Conservation (phyloP, 495 filamentous ascomycete genomes). For the Terfezia claveryi region DNA sequence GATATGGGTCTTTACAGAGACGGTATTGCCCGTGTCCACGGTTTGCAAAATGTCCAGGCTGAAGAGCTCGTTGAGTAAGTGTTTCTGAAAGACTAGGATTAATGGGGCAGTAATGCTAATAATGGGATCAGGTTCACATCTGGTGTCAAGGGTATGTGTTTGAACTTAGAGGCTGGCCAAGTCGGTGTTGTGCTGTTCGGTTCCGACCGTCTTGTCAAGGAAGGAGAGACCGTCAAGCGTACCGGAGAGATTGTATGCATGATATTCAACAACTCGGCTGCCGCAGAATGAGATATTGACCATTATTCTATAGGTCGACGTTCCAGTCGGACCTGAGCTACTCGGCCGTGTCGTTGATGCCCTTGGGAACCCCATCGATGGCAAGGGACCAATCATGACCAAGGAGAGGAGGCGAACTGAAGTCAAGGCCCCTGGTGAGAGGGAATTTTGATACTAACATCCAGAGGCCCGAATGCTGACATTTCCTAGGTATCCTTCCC, state of each 20-base stretch:
- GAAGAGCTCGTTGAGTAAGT: slow-evolving; percentile 99
- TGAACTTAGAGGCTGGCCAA: slow-evolving; percentile 99
- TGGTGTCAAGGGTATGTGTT: slow-evolving; percentile 99
- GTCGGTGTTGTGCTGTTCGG: slow-evolving; percentile 99
- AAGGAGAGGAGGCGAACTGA: slow-evolving; percentile 87
- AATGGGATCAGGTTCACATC: slow-evolving; percentile 66
- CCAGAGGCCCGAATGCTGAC: neutral
- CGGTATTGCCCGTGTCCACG: slow-evolving; percentile 99
- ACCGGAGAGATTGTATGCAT: slow-evolving; percentile 89
- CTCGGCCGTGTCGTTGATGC: slow-evolving; percentile 97
- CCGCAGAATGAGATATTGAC: neutral
- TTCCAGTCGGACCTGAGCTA: slow-evolving; percentile 78
- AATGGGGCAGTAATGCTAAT: neutral
- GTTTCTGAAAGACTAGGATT: slow-evolving; percentile 12
- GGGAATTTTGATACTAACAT: neutral
- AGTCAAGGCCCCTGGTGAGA: slow-evolving; percentile 61
- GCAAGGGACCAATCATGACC: slow-evolving; percentile 89
- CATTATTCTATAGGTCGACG: slow-evolving; percentile 49
- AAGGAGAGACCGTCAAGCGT: slow-evolving; percentile 98
- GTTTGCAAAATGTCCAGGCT: slow-evolving; percentile 98
- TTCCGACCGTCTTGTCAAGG: slow-evolving; percentile 98
- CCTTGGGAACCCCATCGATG: slow-evolving; percentile 96
- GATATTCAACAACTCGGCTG: neutral
- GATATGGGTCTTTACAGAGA: slow-evolving; percentile 40
- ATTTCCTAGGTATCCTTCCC: slow-evolving; percentile 56